A percentile compares a stretch with the other conserved stretches of the same genome.
Evolutionary conservation across 169 alveolate species (phyloP).

Genomic region (Amoebophrya sp.): DNA sequence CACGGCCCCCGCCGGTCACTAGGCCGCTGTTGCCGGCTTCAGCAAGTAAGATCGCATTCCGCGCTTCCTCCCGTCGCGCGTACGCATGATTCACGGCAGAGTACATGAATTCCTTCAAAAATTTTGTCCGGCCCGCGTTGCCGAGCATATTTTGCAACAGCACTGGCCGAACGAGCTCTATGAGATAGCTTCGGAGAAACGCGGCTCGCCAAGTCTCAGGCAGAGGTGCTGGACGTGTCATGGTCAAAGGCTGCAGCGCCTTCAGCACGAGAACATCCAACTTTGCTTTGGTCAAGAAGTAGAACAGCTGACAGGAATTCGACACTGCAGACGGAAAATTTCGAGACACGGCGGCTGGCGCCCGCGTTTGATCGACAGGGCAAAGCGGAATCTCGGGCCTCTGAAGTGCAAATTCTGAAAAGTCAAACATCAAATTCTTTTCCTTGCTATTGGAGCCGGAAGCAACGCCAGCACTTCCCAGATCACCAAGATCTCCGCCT

Average conservation of each 20-base stretch:
- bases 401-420: too few species aligned
- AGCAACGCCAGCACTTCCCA: neutral
- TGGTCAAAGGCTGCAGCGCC: neutral
- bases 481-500: neutral
- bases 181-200: neutral
- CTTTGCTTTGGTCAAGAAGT: neutral
- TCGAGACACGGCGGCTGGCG: neutral
- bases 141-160: neutral
- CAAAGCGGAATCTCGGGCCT: neutral
- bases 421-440: too few species aligned
- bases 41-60: too few species aligned
- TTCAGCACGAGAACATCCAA: neutral
- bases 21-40: too few species aligned
- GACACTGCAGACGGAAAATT: neutral
- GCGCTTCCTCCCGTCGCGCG: conserved; percentile 10
- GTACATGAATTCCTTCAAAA: neutral
- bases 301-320: neutral
- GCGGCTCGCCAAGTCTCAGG: neutral
- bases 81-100: neutral
- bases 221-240: neutral
- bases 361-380: neutral
- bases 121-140: neutral
- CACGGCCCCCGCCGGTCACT: too few species aligned
- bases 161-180: neutral
- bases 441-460: neutral